Base-by-base conservation (phyloP, 108 stramenopile species). In the Conticribra weissflogii region DNA sequence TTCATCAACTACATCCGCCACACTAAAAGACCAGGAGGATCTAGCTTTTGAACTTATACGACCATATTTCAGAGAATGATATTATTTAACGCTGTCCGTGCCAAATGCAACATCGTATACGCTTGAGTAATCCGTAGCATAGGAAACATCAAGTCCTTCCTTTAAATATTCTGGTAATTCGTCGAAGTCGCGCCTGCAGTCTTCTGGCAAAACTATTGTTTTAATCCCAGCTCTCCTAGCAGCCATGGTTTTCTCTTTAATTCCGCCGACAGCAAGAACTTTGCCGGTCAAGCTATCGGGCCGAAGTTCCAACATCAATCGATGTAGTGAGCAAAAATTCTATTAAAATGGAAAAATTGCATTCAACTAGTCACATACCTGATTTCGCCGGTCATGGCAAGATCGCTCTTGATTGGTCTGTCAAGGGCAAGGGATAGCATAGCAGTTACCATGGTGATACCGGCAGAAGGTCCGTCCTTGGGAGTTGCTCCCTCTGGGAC, bases 401-500 rank as follows among this genome's bases (percentile, higher is more conserved):
- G 70, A 77, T 97, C 96, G 57, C 91, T 87, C 56, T 92, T 78
- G 48, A 97, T 85, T 2, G 99, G 90, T 48, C 63, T 81, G 22
- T 84, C 89, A 21, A 88, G 59, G 5, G 99, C 98, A 27, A 99
- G 79, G 0, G 96, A 96, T 18, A 98, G 81, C 87, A 98, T 85
- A 1, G 98, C 94, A n/a, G 97, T 98, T 22, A 92, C 92, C 95
- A 98, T 96, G 1, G 97, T 96, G 65, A 96, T 83, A 2, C 98
- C 98, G 3, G 99, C 99, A 27, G 91, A 93, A 14, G 99, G 99
- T 7, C 99, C 99, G 76, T 99, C 99, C 77, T 99, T 99, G 12
- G 97, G 96, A 32, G 97, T 98, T 7, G 98, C 97, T 18, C 98
- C 99, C 77, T 99, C 99, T 3, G 99, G 99, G n/a, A 99, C 98